Conservation (phyloP, 2,329 filamentous ascomycete genomes). For the Paraconiothyrium brasiliense region DNA sequence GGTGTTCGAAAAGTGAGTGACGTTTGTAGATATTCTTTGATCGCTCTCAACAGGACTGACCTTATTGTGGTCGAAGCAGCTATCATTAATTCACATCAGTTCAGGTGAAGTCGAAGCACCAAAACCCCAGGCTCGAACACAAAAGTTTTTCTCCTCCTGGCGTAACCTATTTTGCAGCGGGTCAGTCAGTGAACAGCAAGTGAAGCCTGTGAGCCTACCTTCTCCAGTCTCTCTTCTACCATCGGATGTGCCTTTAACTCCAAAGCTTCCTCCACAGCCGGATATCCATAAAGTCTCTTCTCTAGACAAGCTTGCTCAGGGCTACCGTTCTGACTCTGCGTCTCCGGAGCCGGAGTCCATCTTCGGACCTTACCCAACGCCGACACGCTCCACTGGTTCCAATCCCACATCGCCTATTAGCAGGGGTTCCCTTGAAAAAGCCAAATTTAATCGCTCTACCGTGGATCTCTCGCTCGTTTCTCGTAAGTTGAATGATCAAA, state of each 20-base stretch:
- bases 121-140: neutral
- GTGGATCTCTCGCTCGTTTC: no score
- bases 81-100: neutral
- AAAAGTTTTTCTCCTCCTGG: neutral
- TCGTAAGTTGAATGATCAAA: neutral
- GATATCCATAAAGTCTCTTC: neutral
- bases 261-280: neutral
- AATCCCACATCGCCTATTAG: slow-evolving; percentile 2
- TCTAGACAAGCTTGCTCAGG: neutral
- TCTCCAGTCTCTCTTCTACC: neutral
- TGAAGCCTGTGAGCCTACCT: neutral
- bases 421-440: neutral
- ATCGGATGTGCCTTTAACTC: neutral
- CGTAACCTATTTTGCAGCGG: neutral
- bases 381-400: neutral
- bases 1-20: neutral
- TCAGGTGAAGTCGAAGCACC: neutral
- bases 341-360: neutral
- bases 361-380: neutral
- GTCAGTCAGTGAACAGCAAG: neutral
- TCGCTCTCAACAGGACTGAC: neutral
- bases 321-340: neutral
- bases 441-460: neutral
- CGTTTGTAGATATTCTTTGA: neutral
- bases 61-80: neutral